phyloP scores from a whole-genome alignment of 2,329 filamentous ascomycete genomes.

The Fusarium vanettenii region DNA sequence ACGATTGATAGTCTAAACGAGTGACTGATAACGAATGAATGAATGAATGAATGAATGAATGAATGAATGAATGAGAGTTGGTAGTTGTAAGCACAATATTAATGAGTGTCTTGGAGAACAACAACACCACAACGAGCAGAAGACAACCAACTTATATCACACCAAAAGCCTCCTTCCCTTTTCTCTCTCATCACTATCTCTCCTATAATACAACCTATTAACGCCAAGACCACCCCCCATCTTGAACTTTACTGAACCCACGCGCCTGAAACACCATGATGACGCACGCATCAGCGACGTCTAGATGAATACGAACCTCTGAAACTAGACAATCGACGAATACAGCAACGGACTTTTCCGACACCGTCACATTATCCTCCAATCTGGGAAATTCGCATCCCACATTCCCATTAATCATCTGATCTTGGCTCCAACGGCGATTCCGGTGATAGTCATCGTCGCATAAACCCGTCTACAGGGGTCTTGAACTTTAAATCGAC shows the following conservation, averaged over 20 bases:
- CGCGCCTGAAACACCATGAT: not conserved
- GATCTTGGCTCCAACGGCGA: not conserved
- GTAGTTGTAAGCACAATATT: not conserved
- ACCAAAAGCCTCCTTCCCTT: not conserved
- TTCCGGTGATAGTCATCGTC: not conserved
- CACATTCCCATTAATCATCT: not conserved
- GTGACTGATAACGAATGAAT: constrained; percentile 1
- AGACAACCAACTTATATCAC: not conserved
- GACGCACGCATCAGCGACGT: not conserved
- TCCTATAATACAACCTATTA: not conserved
- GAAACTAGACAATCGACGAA: not conserved
- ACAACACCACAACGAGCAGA: too few relatives aligned
- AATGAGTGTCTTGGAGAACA: constrained; percentile 3
- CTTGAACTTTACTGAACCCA: not conserved
- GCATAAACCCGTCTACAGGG: not conserved
- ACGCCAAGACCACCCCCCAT: not conserved
- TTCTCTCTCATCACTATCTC: not conserved
- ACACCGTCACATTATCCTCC: not conserved
- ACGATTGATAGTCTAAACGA: not conserved
- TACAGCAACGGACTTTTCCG: not conserved
- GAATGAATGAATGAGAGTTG: constrained; percentile 11
- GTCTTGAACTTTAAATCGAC: not conserved
- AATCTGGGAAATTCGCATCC: not conserved
- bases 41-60: too few relatives aligned
- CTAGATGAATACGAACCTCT: not conserved